Conservation (phyloP, 2,329 filamentous ascomycete species). For the Bipolaris gigantea region DNA sequence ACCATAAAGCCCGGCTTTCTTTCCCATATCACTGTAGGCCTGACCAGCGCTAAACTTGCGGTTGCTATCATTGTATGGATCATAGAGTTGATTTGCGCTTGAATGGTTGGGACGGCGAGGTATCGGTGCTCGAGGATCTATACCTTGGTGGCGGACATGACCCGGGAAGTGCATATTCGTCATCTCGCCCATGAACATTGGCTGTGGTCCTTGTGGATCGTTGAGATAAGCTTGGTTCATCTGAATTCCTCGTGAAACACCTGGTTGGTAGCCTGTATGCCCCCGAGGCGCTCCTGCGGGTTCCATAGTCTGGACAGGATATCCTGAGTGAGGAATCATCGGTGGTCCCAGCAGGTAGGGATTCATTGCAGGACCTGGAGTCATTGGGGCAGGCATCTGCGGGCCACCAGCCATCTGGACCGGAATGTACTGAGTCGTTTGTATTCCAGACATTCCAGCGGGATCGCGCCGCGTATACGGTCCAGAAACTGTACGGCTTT, state of each 20-base stretch:
- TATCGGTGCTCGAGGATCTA: slow-evolving; percentile 13
- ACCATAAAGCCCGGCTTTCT: slow-evolving; percentile 16
- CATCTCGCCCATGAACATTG: slow-evolving; percentile 31
- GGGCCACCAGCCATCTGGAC: slow-evolving; percentile 17
- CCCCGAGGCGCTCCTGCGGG: slow-evolving; percentile 11
- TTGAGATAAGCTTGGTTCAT: slow-evolving; percentile 18
- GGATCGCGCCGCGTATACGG: slow-evolving; percentile 19
- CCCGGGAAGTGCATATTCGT: slow-evolving; percentile 29
- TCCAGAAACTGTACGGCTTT: slow-evolving; percentile 16
- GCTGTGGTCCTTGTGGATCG: slow-evolving; percentile 12
- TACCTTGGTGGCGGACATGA: slow-evolving; percentile 9
- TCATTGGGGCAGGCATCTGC: slow-evolving; percentile 9
- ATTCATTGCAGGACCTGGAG: slow-evolving; percentile 10
- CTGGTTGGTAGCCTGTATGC: slow-evolving; percentile 16
- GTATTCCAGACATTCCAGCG: slow-evolving; percentile 11
- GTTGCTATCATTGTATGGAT: slow-evolving; percentile 9
- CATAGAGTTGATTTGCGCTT: slow-evolving; percentile 18
- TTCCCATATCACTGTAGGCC: slow-evolving; percentile 12
- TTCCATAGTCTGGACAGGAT: slow-evolving; percentile 17
- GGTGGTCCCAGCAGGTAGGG: slow-evolving; percentile 17
- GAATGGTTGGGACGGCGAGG: slow-evolving; percentile 9
- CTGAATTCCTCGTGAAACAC: slow-evolving; percentile 9
- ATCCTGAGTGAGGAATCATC: slow-evolving; percentile 13
- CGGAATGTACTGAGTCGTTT: slow-evolving; percentile 20
- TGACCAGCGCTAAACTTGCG: slow-evolving; percentile 22